A percentile compares a stretch with the other conserved stretches of the same genome.
Evolutionary conservation across 1,139 yeast genomes (phyloP).

Genomic region (Hanseniaspora gamundiae): DNA sequence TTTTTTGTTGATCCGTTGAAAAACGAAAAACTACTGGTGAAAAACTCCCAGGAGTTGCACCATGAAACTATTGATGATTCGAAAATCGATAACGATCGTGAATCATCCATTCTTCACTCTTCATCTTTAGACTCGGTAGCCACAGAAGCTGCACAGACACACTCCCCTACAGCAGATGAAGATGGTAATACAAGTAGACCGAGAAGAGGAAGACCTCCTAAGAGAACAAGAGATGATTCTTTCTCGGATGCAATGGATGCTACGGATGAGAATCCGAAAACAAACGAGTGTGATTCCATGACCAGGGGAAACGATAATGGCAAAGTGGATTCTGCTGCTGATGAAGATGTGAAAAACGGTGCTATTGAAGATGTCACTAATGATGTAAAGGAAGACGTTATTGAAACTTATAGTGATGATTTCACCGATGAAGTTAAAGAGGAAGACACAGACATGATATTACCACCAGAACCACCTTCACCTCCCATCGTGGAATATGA

Average conservation of each 20-base stretch:
- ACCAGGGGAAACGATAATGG: too few species aligned
- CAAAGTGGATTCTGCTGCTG: too few species aligned
- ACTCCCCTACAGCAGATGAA: not conserved
- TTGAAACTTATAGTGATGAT: too few species aligned
- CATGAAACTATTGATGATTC: conserved; percentile 1
- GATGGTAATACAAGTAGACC: not conserved
- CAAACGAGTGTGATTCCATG: too few species aligned
- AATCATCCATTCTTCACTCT: not conserved
- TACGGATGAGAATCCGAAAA: too few species aligned
- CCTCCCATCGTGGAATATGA: too few species aligned
- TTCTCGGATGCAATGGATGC: not conserved
- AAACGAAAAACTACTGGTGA: conserved; percentile 6
- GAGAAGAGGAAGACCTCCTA: not conserved
- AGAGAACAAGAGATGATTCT: not conserved
- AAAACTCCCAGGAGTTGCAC: conserved; percentile 2
- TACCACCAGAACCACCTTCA: too few species aligned
- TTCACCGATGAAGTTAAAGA: too few species aligned
- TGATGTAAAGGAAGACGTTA: too few species aligned
- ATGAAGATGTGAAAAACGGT: too few species aligned
- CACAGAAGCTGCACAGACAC: not conserved
- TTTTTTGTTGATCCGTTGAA: conserved; percentile 28
- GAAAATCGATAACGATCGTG: conserved; percentile 3
- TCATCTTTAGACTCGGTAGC: not conserved
- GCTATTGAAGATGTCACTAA: too few species aligned
- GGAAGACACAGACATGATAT: too few species aligned